These are phyloP conservation scores for Rhodocollybia butyracea DNA, from an alignment of 768 basidiomycete genomes.

Conservation along the genomic window DNA sequence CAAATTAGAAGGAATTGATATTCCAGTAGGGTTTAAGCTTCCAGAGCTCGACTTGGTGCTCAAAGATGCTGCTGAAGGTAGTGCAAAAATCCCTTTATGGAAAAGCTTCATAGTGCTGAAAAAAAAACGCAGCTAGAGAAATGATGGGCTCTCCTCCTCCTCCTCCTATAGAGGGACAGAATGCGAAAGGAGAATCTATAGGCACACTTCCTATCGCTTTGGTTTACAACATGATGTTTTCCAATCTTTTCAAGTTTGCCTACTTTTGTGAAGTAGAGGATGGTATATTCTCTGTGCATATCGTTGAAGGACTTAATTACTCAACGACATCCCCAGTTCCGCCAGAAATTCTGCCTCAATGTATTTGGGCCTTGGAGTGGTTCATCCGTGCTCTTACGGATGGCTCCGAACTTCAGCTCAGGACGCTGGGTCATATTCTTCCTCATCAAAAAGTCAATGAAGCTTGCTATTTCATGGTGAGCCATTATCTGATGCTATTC, in stretches of 20 bases:
- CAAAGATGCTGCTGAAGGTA: background rate
- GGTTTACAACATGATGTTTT: background rate
- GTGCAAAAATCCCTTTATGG: background rate
- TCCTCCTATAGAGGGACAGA: too few relatives aligned
- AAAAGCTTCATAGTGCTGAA: too few relatives aligned
- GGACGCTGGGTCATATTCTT: slow-evolving; percentile 13
- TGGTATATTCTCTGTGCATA: slow-evolving; percentile 5
- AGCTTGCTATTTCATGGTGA: background rate
- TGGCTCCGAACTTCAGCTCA: slow-evolving; percentile 15
- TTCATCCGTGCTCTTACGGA: slow-evolving; percentile 18
- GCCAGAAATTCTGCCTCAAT: slow-evolving; percentile 13
- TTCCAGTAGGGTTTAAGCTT: too few relatives aligned
- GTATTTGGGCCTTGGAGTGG: slow-evolving; percentile 18
- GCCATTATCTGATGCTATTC: background rate
- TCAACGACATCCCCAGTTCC: slow-evolving; percentile 12
- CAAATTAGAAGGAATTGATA: too few relatives aligned
- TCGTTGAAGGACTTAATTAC: background rate
- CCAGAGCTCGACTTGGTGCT: too few relatives aligned
- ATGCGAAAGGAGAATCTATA: background rate
- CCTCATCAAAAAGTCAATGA: background rate
- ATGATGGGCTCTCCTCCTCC: background rate
- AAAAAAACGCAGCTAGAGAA: background rate
- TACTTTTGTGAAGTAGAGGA: slow-evolving; percentile 16
- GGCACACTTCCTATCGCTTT: background rate
- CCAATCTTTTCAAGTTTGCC: slow-evolving; percentile 17